Conservation (phyloP, 2,329 filamentous ascomycete genomes). For the Calonectria pseudoreteaudii region DNA sequence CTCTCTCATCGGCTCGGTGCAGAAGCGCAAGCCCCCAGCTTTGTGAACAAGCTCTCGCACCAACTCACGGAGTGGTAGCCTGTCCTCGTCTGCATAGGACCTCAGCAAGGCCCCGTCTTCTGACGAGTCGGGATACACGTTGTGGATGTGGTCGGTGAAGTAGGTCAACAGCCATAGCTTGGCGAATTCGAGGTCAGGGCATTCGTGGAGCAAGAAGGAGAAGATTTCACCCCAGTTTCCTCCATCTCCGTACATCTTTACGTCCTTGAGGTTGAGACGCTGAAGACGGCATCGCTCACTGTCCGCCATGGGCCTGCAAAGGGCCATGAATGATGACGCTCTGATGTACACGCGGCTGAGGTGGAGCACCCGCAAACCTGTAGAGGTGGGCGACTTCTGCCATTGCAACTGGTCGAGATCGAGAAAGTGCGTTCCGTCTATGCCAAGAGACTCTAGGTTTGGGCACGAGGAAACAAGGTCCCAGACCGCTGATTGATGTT, state of each 20-base stretch:
- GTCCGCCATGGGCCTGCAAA: not conserved
- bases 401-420: not conserved
- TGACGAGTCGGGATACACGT: not conserved
- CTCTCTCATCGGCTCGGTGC: not conserved
- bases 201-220: not conserved
- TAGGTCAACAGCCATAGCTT: not conserved
- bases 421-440: not conserved
- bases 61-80: not conserved
- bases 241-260: not conserved
- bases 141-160: not conserved
- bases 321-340: not conserved
- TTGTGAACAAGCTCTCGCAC: not conserved
- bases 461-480: not conserved
- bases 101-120: not conserved
- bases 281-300: not conserved
- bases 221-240: not conserved
- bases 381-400: not conserved
- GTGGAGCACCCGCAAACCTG: not conserved
- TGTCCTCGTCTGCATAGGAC: not conserved
- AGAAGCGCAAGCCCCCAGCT: not conserved
- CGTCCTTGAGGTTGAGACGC: not conserved
- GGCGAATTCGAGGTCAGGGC: not conserved
- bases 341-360: not conserved
- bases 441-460: not conserved
- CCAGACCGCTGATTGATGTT: not conserved